phyloP scores from a whole-genome alignment of 2,329 filamentous ascomycete genomes.

The Penicillium concentricum region DNA sequence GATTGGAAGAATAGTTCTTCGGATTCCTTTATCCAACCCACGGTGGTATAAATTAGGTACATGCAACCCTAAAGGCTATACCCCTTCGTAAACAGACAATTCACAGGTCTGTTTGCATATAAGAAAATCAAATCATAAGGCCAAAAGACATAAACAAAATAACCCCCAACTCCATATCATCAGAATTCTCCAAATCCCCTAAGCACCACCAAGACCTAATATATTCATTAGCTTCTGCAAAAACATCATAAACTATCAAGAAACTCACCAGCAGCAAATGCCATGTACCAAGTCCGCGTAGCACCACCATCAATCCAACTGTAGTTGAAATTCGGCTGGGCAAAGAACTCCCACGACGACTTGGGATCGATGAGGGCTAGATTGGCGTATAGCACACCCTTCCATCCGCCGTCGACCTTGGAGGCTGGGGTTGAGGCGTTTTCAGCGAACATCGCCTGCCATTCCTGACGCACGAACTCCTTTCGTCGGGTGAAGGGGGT shows the following conservation, averaged over 20 bases:
- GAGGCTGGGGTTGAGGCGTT: constrained; percentile 59
- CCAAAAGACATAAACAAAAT: neutral
- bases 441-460: constrained; percentile 72
- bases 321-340: constrained; percentile 62
- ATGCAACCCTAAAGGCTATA: too few relatives aligned
- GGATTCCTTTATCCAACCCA: too few relatives aligned
- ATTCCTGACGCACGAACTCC: constrained; percentile 77
- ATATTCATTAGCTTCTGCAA: neutral
- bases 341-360: constrained; percentile 74
- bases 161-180: neutral
- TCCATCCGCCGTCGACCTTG: constrained; percentile 73
- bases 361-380: constrained; percentile 72
- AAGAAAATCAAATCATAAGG: neutral
- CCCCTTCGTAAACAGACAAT: too few relatives aligned
- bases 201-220: constrained; percentile 12
- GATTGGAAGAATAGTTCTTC: too few relatives aligned
- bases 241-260: neutral
- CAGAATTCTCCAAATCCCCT: neutral
- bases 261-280: constrained; percentile 66
- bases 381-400: constrained; percentile 79
- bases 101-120: too few relatives aligned
- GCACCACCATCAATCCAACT: constrained; percentile 73
- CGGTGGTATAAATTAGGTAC: too few relatives aligned
- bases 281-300: constrained; percentile 80
- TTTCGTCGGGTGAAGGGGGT: constrained; percentile 65